Evolutionary conservation across 1,139 yeast species (phyloP).

Genomic region (Suhomyces wounanorum): DNA sequence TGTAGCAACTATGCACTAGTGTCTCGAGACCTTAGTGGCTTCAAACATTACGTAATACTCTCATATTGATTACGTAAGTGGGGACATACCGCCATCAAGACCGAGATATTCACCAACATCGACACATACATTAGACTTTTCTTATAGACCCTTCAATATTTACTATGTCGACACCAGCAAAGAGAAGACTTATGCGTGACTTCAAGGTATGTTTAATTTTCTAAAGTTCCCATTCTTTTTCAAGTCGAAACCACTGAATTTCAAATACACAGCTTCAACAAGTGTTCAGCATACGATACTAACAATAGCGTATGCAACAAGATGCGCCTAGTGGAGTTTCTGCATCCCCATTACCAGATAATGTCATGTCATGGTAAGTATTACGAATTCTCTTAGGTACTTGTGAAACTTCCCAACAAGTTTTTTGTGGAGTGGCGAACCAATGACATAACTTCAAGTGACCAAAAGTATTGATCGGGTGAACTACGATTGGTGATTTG

Average conservation of each 20-base stretch:
- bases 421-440: background rate
- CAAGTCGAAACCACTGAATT: background rate
- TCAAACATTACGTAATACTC: background rate
- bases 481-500: background rate
- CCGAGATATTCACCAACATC: background rate
- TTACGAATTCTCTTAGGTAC: background rate
- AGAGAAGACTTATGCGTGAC: constrained; percentile 98
- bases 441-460: background rate
- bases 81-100: background rate
- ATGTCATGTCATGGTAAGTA: constrained; percentile 83
- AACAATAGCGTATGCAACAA: constrained; percentile 81
- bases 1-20: background rate
- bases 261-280: background rate
- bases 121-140: background rate
- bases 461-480: background rate
- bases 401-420: background rate
- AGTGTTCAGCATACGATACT: constrained; percentile 12
- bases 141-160: background rate
- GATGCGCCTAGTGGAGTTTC: constrained; percentile 98
- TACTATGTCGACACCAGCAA: constrained; percentile 92
- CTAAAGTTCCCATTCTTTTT: background rate
- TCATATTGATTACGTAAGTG: background rate
- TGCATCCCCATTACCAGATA: constrained; percentile 95
- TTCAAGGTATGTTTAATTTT: constrained; percentile 61
- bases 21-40: constrained; percentile 1